These are phyloP conservation scores for Skeletonema potamos DNA, from an alignment of 108 stramenopile genomes.

Conservation along the genomic window DNA sequence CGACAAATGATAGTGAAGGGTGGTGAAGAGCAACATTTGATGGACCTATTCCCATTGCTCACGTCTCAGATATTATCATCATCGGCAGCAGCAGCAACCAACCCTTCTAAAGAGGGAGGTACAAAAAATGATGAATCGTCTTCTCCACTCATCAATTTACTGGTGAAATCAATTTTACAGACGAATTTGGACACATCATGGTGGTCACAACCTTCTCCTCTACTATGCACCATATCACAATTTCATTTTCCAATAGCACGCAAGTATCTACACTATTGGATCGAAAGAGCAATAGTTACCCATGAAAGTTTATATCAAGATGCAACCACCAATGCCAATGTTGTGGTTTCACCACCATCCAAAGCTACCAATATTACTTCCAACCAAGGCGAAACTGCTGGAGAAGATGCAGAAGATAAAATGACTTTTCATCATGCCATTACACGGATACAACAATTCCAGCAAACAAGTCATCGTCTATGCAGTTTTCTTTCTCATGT, in stretches of 20 bases:
- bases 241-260: conserved; percentile 22
- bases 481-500: not conserved
- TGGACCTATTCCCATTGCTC: conserved; percentile 6
- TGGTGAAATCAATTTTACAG: not conserved
- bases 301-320: not conserved
- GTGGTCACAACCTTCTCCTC: conserved; percentile 36
- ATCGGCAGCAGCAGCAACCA: not conserved
- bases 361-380: not conserved
- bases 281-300: not conserved
- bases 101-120: conserved; percentile 1
- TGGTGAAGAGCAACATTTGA: not conserved
- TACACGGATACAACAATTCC: not conserved
- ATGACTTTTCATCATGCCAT: not conserved
- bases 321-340: too few species aligned
- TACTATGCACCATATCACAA: conserved; percentile 28
- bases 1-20: not conserved
- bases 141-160: not conserved
- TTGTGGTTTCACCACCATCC: too few species aligned
- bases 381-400: not conserved
- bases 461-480: not conserved
- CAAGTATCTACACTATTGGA: not conserved
- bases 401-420: too few species aligned
- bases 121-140: not conserved
- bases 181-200: conserved; percentile 5
- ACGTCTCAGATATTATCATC: not conserved